Evolutionary conservation across 2,329 filamentous ascomycete genomes (phyloP).

Genomic region (Fusarium longipes): DNA sequence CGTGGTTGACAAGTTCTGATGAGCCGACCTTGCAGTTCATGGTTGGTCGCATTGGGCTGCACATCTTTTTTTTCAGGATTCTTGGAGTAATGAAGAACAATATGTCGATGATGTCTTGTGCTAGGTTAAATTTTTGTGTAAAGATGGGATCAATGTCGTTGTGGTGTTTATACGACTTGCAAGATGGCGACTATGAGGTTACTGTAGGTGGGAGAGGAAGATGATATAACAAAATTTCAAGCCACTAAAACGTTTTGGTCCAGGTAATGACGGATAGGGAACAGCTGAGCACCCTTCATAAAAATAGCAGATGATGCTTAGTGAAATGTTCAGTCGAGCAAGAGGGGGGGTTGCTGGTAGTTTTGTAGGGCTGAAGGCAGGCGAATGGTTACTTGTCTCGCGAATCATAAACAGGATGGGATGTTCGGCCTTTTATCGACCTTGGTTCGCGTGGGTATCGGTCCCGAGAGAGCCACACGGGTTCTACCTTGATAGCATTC

Average conservation of each 20-base stretch:
- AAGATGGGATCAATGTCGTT: not conserved
- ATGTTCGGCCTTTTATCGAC: conserved; percentile 40
- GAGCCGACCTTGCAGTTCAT: conserved; percentile 5
- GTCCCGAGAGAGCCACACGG: conserved; percentile 12
- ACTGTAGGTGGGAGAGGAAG: not conserved
- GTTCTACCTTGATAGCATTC: conserved; percentile 13
- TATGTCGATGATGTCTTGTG: not conserved
- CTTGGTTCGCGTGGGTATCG: conserved; percentile 18
- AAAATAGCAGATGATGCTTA: conserved; percentile 4
- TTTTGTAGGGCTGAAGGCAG: conserved; percentile 43
- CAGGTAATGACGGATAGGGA: not conserved
- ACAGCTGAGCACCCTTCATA: not conserved
- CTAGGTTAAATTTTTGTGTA: not conserved
- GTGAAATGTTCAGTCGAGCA: not conserved
- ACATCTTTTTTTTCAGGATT: not conserved
- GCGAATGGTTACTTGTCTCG: conserved; percentile 22
- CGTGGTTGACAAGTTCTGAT: conserved; percentile 33
- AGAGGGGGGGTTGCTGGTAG: conserved; percentile 2
- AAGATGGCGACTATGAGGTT: not conserved
- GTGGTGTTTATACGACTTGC: not conserved
- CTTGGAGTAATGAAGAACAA: not conserved
- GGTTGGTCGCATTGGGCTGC: conserved; percentile 6
- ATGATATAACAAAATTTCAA: conserved; percentile 6
- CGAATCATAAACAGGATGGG: conserved; percentile 28
- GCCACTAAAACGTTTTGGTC: not conserved